Evolutionary conservation across 805 yeast species (phyloP).

Genomic region (Wickerhamiella alocasiicola): DNA sequence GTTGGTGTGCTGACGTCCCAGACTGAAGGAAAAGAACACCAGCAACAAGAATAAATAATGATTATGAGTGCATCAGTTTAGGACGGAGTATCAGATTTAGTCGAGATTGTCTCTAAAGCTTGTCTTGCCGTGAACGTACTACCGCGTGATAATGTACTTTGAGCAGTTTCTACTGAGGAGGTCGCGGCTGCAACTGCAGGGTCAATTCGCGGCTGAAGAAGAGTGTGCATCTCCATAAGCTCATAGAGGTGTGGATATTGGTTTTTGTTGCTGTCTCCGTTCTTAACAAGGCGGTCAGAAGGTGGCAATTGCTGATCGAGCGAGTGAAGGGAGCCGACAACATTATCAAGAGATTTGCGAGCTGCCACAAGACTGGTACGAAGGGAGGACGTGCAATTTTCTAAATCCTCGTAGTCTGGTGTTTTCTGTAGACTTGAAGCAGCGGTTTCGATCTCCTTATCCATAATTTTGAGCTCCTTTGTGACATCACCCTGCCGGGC

Average conservation of each 20-base stretch:
- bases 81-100: background rate
- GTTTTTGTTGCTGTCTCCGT: slow-evolving; percentile 30
- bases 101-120: too few species aligned
- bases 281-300: slow-evolving; percentile 29
- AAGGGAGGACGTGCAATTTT: background rate
- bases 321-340: slow-evolving; percentile 13
- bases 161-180: background rate
- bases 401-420: background rate
- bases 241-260: slow-evolving; percentile 35
- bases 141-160: too few species aligned
- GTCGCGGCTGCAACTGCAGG: background rate
- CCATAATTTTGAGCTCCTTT: background rate
- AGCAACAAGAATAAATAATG: background rate
- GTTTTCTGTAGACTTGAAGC: background rate
- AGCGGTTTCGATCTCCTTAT: background rate
- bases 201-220: slow-evolving; percentile 2
- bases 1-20: background rate
- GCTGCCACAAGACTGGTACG: slow-evolving; percentile 3
- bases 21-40: background rate
- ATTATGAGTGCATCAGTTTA: background rate
- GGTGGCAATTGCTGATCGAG: slow-evolving; percentile 30
- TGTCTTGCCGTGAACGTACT: too few species aligned
- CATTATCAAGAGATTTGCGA: slow-evolving; percentile 12
- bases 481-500: slow-evolving; percentile 1
- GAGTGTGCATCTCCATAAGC: slow-evolving; percentile 17